Conservation (phyloP, 2,329 filamentous ascomycete species). For the Fusarium agapanthi region DNA sequence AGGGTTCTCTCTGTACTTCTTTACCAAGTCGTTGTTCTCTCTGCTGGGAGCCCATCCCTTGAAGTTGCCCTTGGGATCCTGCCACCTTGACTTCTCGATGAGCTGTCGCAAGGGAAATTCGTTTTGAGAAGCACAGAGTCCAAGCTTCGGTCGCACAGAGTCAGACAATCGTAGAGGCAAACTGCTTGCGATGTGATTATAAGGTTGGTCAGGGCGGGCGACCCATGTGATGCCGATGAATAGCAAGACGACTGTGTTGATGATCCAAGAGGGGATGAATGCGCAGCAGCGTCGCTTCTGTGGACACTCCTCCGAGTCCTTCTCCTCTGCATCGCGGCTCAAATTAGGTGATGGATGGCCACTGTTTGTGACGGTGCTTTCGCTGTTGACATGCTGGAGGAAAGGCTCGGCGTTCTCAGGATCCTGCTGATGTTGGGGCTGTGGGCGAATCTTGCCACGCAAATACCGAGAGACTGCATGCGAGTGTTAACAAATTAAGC, state of each 20-base stretch:
- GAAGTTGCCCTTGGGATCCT: constrained; percentile 38
- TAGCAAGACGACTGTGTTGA: constrained; percentile 12
- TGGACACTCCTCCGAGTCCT: constrained; percentile 1
- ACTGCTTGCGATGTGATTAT: constrained; percentile 44
- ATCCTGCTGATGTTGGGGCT: constrained; percentile 17
- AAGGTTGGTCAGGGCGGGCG: constrained; percentile 41
- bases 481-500: constrained; percentile 1
- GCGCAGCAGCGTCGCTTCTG: constrained; percentile 8
- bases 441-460: constrained; percentile 23
- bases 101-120: constrained; percentile 44
- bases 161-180: constrained; percentile 42
- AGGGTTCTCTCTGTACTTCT: constrained; percentile 36
- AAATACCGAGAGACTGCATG: constrained; percentile 19
- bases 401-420: constrained; percentile 32
- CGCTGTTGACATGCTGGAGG: constrained; percentile 10
- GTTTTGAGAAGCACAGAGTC: constrained; percentile 35
- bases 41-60: constrained; percentile 47
- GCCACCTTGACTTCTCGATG: constrained; percentile 37
- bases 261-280: constrained; percentile 20
- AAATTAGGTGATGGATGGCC: constrained; percentile 4
- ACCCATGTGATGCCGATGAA: constrained; percentile 36
- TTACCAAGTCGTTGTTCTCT: constrained; percentile 32
- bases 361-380: not conserved
- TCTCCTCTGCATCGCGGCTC: constrained; percentile 9
- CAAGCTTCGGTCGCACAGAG: constrained; percentile 31